Evolutionary conservation across 345 rosid genomes (phyloP), one percentile per base, ranked within the genome.

Genomic region (Abelmoschus esculentus): DNA sequence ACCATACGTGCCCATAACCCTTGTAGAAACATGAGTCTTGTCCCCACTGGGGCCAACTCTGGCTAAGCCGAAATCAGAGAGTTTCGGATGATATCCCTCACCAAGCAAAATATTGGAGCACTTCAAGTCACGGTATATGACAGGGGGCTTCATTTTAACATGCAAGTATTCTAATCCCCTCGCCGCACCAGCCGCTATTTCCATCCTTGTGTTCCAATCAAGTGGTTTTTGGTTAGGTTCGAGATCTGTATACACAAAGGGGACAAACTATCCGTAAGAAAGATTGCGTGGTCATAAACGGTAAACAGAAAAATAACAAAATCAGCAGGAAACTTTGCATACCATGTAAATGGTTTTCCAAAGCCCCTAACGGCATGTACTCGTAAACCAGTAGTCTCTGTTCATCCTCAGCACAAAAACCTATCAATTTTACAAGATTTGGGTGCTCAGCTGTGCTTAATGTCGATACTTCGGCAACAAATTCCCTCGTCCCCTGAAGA

Each of bases 1-100:
- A 42, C 98, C 98, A 19, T 89, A 89, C 3, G 98, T 93, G 67
- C 98, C 98, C 98, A 93, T 93, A 69, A 90, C 97, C 76, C 97
- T 85, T 0, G 98, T 90, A 4, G 97, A 93, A 72, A 93, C 97
- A 66, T 90, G 98, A 6, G 98, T 89, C 61, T 86, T 79, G 69
- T 93, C 98, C 18, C 98, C 97, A 10, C 84, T 83, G 0, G 98
- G 98, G 28, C 98, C 98, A 26, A 90, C 92, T 86, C 89, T 93
- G 40, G 98, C 98, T 85, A 93, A 72, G 58, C 98, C 98, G 63
- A 93, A 93, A 83, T 93, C 98, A 0, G 98, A 93, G 34, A 93
- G 75, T 77, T 87, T 93, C 0, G 98, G 85, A 38, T 89, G 89
- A 73, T 83, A 90, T 55, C 81, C 92, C 70, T 89, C 88, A 18